Conservation (phyloP, 2,329 filamentous ascomycete species). For the Neopestalotiopsis sp. region DNA sequence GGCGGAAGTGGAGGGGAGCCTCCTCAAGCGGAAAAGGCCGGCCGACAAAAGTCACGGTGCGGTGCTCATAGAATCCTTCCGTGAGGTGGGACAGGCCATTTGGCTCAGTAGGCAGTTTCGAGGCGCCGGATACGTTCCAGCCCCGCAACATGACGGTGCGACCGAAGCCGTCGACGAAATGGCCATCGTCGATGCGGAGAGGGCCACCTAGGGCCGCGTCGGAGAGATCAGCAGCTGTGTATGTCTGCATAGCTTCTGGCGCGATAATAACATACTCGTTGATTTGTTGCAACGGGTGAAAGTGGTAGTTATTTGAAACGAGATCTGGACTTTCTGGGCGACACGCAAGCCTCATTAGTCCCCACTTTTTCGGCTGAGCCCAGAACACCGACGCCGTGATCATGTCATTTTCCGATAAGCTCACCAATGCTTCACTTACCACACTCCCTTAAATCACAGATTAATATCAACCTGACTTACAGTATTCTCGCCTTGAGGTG, state of each 20-base stretch:
- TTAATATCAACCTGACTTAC: no score
- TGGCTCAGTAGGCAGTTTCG: conserved; percentile 43
- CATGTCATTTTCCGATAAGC: no score
- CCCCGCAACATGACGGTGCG: conserved; percentile 45
- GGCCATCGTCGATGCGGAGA: conserved; percentile 32
- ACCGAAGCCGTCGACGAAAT: conserved; percentile 41
- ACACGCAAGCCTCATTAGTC: conserved; percentile 4
- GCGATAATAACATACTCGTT: neutral
- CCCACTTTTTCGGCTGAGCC: conserved; percentile 5
- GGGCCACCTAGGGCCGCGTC: conserved; percentile 39
- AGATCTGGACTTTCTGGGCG: neutral
- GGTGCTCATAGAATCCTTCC: conserved; percentile 45
- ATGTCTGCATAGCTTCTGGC: neutral
- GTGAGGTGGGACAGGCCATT: conserved; percentile 44
- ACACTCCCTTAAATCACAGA: no score
- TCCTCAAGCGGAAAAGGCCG: conserved; percentile 43
- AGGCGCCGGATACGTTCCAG: conserved; percentile 46
- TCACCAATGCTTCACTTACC: no score
- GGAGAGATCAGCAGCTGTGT: conserved; percentile 40
- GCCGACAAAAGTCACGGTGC: conserved; percentile 43
- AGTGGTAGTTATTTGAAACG: neutral
- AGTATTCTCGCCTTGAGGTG: no score
- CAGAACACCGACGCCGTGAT: neutral
- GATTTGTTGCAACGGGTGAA: neutral
- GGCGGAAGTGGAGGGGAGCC: conserved; percentile 43